Evolutionary conservation across 441 rosid genomes (phyloP), one percentile per base, ranked within the genome.

Genomic region (Biscutella laevigata): DNA sequence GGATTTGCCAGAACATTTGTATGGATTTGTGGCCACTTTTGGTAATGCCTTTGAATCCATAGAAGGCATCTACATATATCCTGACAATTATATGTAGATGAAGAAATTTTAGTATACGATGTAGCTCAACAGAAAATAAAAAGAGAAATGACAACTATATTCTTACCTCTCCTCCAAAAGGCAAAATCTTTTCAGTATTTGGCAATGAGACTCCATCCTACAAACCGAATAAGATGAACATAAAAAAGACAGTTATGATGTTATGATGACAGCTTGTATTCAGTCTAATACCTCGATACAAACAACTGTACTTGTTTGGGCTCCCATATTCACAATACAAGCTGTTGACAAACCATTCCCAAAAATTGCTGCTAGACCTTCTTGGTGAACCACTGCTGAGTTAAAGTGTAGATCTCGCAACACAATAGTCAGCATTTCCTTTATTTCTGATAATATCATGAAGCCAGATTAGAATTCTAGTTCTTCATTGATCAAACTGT

Each of bases 151-250:
- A 22, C 12, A 10, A 29, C 35, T 38, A 54, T 59, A 62, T 48
- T 13, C 63, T 43, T 39, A 86, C 99, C 80, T 94, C 99, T 77
- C 99, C 97, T 49, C 99, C 99, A 61, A 86, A 89, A 38, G 94
- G 91, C 53, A 94, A 71, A 53, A 85, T 86, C 80, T 94, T 86
- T 71, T 84, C 97, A 12, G 97, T 84, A 77, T 77, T 74, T 64
- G 97, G 97, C 73, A 89, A 68, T 62, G 95, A 79, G 66, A 82
- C 94, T 66, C 97, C 99, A 68, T 94, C 96, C 99, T 94, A 78
- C 15, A 57, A 69, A 33, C 58, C 41, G 63, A 62, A 70, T 28
- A 21, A 16, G 28, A 33, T 7, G 1, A 19, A 10, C 26, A 30
- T n/a, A 9, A 14, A 13, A 41, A 4, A 40, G 40, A 42, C 16